Evolutionary conservation across 257 asterid genomes (phyloP).

Genomic region (Paraleonurus japonicus): DNA sequence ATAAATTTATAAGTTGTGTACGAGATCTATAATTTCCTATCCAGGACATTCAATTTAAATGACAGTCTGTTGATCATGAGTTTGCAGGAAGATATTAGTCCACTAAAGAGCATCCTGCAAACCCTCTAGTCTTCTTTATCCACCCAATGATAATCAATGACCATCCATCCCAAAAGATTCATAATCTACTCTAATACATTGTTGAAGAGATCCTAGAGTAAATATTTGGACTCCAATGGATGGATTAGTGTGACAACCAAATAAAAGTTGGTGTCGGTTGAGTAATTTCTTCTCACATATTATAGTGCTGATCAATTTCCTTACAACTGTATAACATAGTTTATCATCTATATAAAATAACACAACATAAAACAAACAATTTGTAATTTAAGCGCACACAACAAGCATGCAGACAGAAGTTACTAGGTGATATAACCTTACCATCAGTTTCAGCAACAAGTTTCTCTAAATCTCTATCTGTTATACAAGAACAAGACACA

Average conservation of each 20-base stretch:
- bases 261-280: not conserved
- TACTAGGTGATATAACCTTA: slow-evolving; percentile 29
- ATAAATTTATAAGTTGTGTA: not conserved
- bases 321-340: not conserved
- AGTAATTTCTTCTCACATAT: not conserved
- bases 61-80: not conserved
- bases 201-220: slow-evolving; percentile 1
- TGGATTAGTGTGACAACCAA: slow-evolving; percentile 8
- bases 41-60: not conserved
- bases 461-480: slow-evolving; percentile 83
- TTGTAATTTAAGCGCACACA: not conserved
- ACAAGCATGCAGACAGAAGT: not conserved
- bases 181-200: not conserved
- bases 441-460: slow-evolving; percentile 86
- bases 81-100: slow-evolving; percentile 2
- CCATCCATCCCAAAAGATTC: not conserved
- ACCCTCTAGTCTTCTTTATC: not conserved
- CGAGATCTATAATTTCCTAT: not conserved
- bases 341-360: not conserved
- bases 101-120: not conserved
- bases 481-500: slow-evolving; percentile 30
- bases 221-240: not conserved
- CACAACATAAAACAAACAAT: not conserved
- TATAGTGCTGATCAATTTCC: not conserved
- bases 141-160: not conserved